Evolutionary conservation across 768 basidiomycete species (phyloP).

Genomic region (Tricholoma bakamatsutake): DNA sequence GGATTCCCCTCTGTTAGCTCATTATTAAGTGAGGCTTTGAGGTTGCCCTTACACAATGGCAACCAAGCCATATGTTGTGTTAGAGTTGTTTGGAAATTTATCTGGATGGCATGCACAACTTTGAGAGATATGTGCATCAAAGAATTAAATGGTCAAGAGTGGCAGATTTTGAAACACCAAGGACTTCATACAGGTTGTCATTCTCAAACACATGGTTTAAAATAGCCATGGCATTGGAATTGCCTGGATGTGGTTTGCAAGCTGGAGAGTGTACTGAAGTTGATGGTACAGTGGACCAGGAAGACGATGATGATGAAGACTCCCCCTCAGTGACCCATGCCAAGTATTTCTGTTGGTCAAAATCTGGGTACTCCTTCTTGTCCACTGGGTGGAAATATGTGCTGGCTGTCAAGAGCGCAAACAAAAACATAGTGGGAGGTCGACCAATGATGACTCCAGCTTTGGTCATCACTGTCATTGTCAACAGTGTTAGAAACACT

Average conservation of each 20-base stretch:
- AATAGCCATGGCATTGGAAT: constrained; percentile 17
- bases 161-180: constrained; percentile 52
- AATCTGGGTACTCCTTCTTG: constrained; percentile 45
- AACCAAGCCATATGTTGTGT: constrained; percentile 75
- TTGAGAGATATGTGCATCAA: constrained; percentile 65
- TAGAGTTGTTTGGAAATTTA: constrained; percentile 73
- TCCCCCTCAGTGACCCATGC: constrained; percentile 40
- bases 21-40: too few species aligned
- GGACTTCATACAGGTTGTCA: constrained; percentile 67
- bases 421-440: constrained; percentile 34
- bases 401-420: constrained; percentile 45
- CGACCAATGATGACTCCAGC: constrained; percentile 3
- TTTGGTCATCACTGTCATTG: too few species aligned
- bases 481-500: too few species aligned
- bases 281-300: constrained; percentile 2
- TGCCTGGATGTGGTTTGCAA: not conserved
- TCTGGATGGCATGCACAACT: constrained; percentile 83
- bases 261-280: constrained; percentile 1
- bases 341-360: constrained; percentile 39
- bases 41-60: too few species aligned
- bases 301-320: constrained; percentile 12
- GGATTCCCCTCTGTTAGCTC: too few species aligned
- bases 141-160: constrained; percentile 56
- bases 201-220: constrained; percentile 51
- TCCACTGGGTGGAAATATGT: constrained; percentile 62